Base-by-base conservation (phyloP, 192 early-diverging fungal genomes). In the Lunasporangiospora selenospora region DNA sequence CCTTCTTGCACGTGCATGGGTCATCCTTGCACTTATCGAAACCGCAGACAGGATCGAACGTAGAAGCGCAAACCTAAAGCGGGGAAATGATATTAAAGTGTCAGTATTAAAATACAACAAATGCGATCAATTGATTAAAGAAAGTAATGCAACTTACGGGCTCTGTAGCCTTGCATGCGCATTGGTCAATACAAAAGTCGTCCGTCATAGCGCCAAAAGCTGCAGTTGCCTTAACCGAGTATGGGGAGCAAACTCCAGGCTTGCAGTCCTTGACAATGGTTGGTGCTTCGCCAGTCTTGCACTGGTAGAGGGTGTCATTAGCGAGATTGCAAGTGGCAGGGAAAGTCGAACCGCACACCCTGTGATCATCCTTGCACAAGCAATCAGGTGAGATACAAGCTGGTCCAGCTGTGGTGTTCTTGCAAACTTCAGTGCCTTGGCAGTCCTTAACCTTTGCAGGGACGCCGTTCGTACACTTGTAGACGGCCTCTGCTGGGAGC, bases 101-200 rank as follows among this genome's bases (percentile, higher is more conserved):
- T 31, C 8, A 15, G 29, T 49, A 31, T 3, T 8, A 49, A 26
- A 49, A 26, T 10, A 15, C 12, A n/a, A n/a, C n/a, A n/a, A n/a
- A n/a, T n/a, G n/a, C n/a, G n/a, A n/a, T n/a, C n/a, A n/a, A n/a
- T n/a, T 26, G 27, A 30, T 2, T 29, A 18, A 55, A 51, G 18
- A 31, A 1, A 23, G 4, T 12, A 47, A 10, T 2, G 15, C 27
- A 11, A 11, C 53, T 31, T 55, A 42, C 53, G 26, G 39, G 23
- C 11, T 23, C 18, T 1, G 33, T 5, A 3, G 21, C 16, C 21
- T 49, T 47, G 58, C 58, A 59, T 1, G 43, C 54, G 27, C 54
- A 58, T 18, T 58, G 55, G 29, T 45, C 32, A 21, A 58, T 34
- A 44, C 55, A 58, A 18, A 23, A 40, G 21, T 58, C 55, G 19